These are phyloP conservation scores for Tricladium varicosporioides DNA, from an alignment of 2,329 filamentous ascomycete species.

Conservation along the genomic window DNA sequence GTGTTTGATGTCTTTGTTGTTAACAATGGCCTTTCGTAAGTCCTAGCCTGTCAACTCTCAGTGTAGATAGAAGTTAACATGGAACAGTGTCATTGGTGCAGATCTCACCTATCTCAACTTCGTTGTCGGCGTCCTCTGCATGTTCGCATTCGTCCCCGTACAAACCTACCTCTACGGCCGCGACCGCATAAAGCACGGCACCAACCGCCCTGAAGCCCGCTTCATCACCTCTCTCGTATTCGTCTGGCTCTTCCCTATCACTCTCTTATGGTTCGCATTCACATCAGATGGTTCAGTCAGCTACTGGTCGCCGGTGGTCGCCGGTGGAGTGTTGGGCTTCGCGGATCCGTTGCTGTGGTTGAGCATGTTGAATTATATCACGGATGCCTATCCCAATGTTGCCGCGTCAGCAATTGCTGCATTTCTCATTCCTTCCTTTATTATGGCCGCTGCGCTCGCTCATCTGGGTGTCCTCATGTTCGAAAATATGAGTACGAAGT, in stretches of 20 bases:
- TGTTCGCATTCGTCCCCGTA: conserved; percentile 42
- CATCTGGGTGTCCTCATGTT: conserved; percentile 38
- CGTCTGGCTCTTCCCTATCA: conserved; percentile 43
- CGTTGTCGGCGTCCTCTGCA: conserved; percentile 40
- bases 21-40: conserved; percentile 40
- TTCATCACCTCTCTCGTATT: conserved; percentile 41
- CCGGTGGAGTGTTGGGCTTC: conserved; percentile 40
- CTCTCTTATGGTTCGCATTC: conserved; percentile 43
- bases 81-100: conserved; percentile 35
- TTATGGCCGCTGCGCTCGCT: conserved; percentile 40
- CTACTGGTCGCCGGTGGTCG: conserved; percentile 42
- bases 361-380: conserved; percentile 44
- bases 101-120: conserved; percentile 43
- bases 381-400: conserved; percentile 42
- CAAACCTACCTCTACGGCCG: conserved; percentile 42
- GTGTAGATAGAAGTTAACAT: background rate
- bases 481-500: conserved; percentile 37
- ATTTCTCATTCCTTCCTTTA: conserved; percentile 43
- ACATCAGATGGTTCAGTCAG: conserved; percentile 39
- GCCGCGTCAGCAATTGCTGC: conserved; percentile 42
- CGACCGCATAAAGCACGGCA: conserved; percentile 37
- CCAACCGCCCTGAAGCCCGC: conserved; percentile 40
- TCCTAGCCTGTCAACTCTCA: too few species aligned
- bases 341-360: conserved; percentile 43
- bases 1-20: conserved; percentile 43